A percentile compares a stretch with the other conserved stretches of the same genome.
Conservation (phyloP, 1,284 basidiomycete genomes). For the Moniliophthora roreri region DNA sequence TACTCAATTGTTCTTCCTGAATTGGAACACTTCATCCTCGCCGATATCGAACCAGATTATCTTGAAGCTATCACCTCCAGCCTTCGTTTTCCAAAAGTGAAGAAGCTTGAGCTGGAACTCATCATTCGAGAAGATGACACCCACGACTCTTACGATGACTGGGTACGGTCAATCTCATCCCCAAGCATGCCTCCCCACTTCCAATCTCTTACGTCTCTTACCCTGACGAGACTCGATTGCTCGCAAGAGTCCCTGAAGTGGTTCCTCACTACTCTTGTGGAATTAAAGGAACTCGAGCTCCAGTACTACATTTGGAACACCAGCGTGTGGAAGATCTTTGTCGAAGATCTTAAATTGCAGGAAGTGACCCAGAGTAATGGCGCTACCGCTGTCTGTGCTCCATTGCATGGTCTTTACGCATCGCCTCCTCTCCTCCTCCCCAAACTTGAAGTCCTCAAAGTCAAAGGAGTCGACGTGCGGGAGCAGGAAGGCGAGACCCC, state of each 20-base stretch:
- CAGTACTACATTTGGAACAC: conserved; percentile 36
- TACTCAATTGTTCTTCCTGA: conserved; percentile 34
- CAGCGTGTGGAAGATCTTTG: conserved; percentile 14
- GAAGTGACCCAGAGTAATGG: background rate
- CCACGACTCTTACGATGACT: conserved; percentile 44
- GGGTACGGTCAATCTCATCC: conserved; percentile 40
- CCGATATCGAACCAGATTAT: conserved; percentile 55
- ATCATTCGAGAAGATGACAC: conserved; percentile 32
- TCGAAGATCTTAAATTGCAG: conserved; percentile 1
- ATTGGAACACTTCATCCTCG: conserved; percentile 46
- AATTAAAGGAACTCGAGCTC: conserved; percentile 42
- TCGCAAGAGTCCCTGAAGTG: conserved; percentile 32
- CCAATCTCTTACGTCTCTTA: conserved; percentile 37
- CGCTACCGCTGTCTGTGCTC: background rate
- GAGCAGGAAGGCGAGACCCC: background rate
- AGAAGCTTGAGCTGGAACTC: conserved; percentile 46
- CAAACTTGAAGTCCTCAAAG: conserved; percentile 10
- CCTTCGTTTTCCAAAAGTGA: conserved; percentile 43
- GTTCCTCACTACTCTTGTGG: conserved; percentile 35
- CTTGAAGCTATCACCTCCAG: conserved; percentile 27
- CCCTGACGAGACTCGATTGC: conserved; percentile 47
- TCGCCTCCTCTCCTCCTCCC: conserved; percentile 9
- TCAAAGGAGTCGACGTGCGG: background rate
- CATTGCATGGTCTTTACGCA: too few species aligned
- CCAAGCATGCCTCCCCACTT: conserved; percentile 24